Evolutionary conservation across 495 filamentous ascomycete species (phyloP).

Genomic region (Recurvomyces mirabilis): DNA sequence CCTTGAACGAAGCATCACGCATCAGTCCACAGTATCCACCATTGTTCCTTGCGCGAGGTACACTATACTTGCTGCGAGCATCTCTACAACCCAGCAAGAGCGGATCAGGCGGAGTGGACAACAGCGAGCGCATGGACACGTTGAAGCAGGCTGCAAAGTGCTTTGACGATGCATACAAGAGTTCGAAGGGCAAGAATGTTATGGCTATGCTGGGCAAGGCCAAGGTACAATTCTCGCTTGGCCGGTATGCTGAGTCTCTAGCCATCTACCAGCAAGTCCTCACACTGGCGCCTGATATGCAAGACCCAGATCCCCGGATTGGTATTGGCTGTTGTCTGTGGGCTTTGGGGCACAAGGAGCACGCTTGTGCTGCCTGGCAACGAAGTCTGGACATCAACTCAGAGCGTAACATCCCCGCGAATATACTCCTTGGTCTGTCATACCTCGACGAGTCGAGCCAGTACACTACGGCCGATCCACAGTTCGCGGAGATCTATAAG

Average conservation of each 20-base stretch:
- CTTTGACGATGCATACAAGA: constrained; percentile 82
- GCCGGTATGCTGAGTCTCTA: constrained; percentile 70
- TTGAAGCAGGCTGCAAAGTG: constrained; percentile 74
- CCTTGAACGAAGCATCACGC: constrained; percentile 85
- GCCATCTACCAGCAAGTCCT: constrained; percentile 78
- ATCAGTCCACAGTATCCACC: constrained; percentile 85
- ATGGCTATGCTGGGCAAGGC: constrained; percentile 82
- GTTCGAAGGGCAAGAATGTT: constrained; percentile 74
- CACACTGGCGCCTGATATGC: constrained; percentile 67
- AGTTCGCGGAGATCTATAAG: constrained; percentile 73
- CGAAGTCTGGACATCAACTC: constrained; percentile 76
- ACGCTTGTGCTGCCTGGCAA: constrained; percentile 83
- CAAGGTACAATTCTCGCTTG: constrained; percentile 69
- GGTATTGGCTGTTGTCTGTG: constrained; percentile 93
- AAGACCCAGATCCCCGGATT: constrained; percentile 91
- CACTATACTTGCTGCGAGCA: constrained; percentile 75
- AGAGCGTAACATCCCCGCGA: constrained; percentile 71
- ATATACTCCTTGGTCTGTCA: constrained; percentile 78
- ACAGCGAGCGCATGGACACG: constrained; percentile 64
- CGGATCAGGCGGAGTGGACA: constrained; percentile 49
- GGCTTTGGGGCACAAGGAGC: constrained; percentile 87
- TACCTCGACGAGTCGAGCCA: constrained; percentile 74
- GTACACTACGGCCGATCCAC: constrained; percentile 61
- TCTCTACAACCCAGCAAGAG: constrained; percentile 68
- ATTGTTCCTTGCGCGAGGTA: constrained; percentile 81